Conservation (phyloP, 495 filamentous ascomycete species). For the Xylaria telfairii region DNA sequence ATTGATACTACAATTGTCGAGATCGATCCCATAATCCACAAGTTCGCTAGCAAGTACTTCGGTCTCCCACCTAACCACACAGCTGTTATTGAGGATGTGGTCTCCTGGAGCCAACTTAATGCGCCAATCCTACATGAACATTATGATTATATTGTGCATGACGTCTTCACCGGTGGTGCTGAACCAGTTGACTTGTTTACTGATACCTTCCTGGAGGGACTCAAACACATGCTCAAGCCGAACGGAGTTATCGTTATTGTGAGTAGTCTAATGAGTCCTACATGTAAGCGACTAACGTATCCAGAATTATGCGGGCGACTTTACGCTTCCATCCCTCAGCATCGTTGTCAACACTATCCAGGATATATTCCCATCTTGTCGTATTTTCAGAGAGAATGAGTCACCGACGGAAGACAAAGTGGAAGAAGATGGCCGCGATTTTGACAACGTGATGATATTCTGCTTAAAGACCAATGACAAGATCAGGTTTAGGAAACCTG, state of each 20-base stretch:
- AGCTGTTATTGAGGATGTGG: slow-evolving; percentile 80
- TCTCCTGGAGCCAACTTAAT: slow-evolving; percentile 69
- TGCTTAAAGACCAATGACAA: slow-evolving; percentile 59
- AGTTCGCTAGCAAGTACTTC: slow-evolving; percentile 84
- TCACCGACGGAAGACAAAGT: slow-evolving; percentile 52
- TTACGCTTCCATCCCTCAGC: slow-evolving; percentile 71
- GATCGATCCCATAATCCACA: slow-evolving; percentile 86
- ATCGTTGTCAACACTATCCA: slow-evolving; percentile 76
- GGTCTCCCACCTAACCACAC: slow-evolving; percentile 78
- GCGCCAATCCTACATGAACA: slow-evolving; percentile 45
- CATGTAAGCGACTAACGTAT: slow-evolving; percentile 19
- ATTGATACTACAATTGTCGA: slow-evolving; percentile 93
- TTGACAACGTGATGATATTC: slow-evolving; percentile 89
- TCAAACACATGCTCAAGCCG: slow-evolving; percentile 71
- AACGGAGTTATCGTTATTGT: slow-evolving; percentile 91
- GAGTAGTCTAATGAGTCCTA: slow-evolving; percentile 41
- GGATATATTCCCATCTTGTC: slow-evolving; percentile 77
- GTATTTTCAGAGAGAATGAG: slow-evolving; percentile 77
- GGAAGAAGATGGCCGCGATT: slow-evolving; percentile 62
- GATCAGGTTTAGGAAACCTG: slow-evolving; percentile 73
- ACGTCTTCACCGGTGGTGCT: slow-evolving; percentile 97
- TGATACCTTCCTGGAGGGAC: slow-evolving; percentile 72
- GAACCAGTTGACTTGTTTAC: slow-evolving; percentile 91
- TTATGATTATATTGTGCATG: slow-evolving; percentile 94
- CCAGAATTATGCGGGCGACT: slow-evolving; percentile 96